These are phyloP conservation scores for Babesia bovis DNA, from an alignment of 169 alveolate species.

Conservation along the genomic window DNA sequence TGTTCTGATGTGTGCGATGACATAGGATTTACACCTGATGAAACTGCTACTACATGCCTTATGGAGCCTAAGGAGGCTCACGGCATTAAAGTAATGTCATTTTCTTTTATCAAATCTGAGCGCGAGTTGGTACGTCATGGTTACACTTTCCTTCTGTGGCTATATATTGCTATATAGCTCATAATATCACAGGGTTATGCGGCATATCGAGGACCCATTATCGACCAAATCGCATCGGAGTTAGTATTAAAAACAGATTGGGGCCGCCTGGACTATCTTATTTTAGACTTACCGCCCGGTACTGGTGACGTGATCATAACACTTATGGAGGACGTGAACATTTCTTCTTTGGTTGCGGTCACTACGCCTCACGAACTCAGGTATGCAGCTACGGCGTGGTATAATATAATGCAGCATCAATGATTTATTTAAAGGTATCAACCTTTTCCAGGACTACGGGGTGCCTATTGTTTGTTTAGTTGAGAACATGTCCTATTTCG, in stretches of 20 bases:
- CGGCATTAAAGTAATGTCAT: slow-evolving; percentile 75
- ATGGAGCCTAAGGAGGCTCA: slow-evolving; percentile 69
- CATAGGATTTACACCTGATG: not conserved
- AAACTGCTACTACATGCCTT: slow-evolving; percentile 13
- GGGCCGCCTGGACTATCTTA: slow-evolving; percentile 96
- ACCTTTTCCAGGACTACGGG: slow-evolving; percentile 89
- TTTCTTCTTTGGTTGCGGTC: slow-evolving; percentile 82
- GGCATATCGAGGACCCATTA: slow-evolving; percentile 94
- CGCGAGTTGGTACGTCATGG: slow-evolving; percentile 32
- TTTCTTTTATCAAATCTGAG: slow-evolving; percentile 37
- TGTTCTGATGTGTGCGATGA: slow-evolving; percentile 3
- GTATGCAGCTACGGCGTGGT: slow-evolving; percentile 80
- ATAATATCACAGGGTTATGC: slow-evolving; percentile 68
- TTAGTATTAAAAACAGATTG: slow-evolving; percentile 90
- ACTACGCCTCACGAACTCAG: slow-evolving; percentile 80
- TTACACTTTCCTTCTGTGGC: not conserved
- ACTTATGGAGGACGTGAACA: slow-evolving; percentile 88
- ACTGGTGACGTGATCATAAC: slow-evolving; percentile 98
- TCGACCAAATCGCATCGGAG: slow-evolving; percentile 88
- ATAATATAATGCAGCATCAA: slow-evolving; percentile 90
- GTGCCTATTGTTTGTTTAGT: slow-evolving; percentile 91
- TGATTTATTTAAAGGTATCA: slow-evolving; percentile 93
- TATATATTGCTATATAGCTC: not conserved
- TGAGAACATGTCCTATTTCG: slow-evolving; percentile 93
- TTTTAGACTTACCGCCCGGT: slow-evolving; percentile 99